Percentiles rank a stretch among this genome's conserved stretches.
phyloP scores from a whole-genome alignment of 2,329 filamentous ascomycete species.

The Amauroascus verrucosus region DNA sequence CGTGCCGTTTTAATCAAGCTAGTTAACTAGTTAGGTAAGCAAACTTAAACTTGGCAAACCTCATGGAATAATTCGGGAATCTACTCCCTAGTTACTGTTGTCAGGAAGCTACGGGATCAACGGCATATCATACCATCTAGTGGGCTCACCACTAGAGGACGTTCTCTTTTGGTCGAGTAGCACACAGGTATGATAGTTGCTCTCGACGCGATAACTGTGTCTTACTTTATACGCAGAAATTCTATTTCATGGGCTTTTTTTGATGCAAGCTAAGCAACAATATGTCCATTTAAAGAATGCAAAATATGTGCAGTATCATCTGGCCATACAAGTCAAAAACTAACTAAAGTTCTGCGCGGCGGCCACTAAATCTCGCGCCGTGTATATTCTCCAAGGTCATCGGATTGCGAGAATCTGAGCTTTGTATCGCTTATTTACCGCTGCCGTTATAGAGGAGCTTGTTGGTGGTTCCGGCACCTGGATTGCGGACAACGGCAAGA shows the following conservation, averaged over 20 bases:
- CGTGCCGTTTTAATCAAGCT: no score
- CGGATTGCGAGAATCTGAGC: not conserved
- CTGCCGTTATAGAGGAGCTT: conserved; percentile 25
- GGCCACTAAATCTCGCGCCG: not conserved
- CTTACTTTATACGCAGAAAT: no score
- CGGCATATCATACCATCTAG: no score
- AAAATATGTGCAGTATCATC: not conserved
- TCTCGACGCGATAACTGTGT: no score
- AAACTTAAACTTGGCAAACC: no score
- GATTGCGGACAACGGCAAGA: conserved; percentile 20
- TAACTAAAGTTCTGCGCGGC: not conserved
- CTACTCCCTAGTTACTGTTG: no score
- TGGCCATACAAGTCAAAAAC: not conserved
- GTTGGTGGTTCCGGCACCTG: conserved; percentile 22
- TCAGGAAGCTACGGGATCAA: no score
- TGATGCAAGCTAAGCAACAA: not conserved
- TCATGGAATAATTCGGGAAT: no score
- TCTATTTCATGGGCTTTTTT: not conserved
- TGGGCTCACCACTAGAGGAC: no score
- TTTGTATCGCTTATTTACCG: conserved; percentile 1
- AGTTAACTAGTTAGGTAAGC: no score
- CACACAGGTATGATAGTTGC: no score
- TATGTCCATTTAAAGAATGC: not conserved
- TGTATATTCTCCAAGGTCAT: not conserved
- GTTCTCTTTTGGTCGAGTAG: no score